These are phyloP conservation scores for Themeda triandra DNA, from an alignment of 176 grass and related monocot genomes.

Conservation along the genomic window DNA sequence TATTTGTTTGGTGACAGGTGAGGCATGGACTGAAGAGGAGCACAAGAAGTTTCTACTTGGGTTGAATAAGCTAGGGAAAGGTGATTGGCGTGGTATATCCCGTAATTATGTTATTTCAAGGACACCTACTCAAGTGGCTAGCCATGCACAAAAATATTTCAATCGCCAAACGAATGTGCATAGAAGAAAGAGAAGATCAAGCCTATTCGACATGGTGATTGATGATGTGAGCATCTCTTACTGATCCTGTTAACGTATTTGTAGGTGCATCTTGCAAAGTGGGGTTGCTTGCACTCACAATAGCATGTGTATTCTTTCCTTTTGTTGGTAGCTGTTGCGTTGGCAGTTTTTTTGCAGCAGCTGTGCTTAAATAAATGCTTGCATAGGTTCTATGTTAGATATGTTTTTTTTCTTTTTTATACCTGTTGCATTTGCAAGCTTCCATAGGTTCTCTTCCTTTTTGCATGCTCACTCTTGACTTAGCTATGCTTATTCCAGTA, in stretches of 20 bases:
- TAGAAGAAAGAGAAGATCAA: conserved; percentile 63
- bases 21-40: conserved; percentile 72
- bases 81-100: conserved; percentile 75
- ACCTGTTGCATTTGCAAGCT: not conserved
- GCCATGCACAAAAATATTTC: conserved; percentile 77
- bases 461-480: not conserved
- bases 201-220: conserved; percentile 66
- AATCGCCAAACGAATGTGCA: conserved; percentile 54
- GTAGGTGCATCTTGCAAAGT: not conserved
- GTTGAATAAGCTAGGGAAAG: conserved; percentile 61
- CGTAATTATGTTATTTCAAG: conserved; percentile 52
- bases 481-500: not conserved
- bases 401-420: not conserved
- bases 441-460: not conserved
- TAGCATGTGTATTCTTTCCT: not conserved
- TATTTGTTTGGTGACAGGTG: conserved; percentile 35
- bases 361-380: not conserved
- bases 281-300: not conserved
- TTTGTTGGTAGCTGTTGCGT: not conserved
- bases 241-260: not conserved
- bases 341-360: not conserved
- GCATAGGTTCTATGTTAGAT: not conserved
- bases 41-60: conserved; percentile 67
- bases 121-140: conserved; percentile 75
- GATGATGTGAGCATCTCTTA: conserved; percentile 44